Evolutionary conservation across 2,329 filamentous ascomycete species (phyloP), one percentile per base, ranked within the genome.

Genomic region (Colletotrichum shisoi): DNA sequence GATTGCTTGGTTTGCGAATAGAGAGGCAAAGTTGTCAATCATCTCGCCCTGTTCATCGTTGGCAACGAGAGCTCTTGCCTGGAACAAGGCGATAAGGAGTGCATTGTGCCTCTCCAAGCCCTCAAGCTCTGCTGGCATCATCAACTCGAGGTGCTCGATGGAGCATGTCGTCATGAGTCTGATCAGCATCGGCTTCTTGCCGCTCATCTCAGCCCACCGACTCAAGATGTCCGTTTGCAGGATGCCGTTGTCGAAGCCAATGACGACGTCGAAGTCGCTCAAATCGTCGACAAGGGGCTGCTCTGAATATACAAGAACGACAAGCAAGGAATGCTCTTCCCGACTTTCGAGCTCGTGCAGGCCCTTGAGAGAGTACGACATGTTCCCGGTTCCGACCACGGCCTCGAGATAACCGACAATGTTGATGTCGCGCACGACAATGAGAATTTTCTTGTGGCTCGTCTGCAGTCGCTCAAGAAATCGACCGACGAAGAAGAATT

Each of bases 401-500:
- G 82, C 77, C 67, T 82, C 81, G 1, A 90, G 76, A 39, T 88
- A 81, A 37, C 84, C 81, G 46, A 86, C 75, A 7, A 86, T 76
- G 37, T 80, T 78, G 11, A 81, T 80, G 6, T 83, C 81, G 21
- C 83, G 83, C 9, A 81, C 84, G 12, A 89, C 72, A 27, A 90
- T 81, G 15, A 88, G 75, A 8, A 89, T 74, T 42, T 81, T 83
- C 44, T 79, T 81, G 12, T 82, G 77, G 13, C 77, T 74, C 17
- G 77, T 74, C n/a, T 73, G 72, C 12, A 88, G 72, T 9, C 75
- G 72, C 21, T 82, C 76, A 37, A 89, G 73, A 3, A 90, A 76
- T 69, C 88, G 85, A 51, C 80, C 83, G 6, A 89, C 71, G 70
- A 90, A 89, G 39, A 81, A 82, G 70, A 85, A 87, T 70, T 90